phyloP scores from a whole-genome alignment of 2,329 filamentous ascomycete species.

The Fusarium kyushuense region DNA sequence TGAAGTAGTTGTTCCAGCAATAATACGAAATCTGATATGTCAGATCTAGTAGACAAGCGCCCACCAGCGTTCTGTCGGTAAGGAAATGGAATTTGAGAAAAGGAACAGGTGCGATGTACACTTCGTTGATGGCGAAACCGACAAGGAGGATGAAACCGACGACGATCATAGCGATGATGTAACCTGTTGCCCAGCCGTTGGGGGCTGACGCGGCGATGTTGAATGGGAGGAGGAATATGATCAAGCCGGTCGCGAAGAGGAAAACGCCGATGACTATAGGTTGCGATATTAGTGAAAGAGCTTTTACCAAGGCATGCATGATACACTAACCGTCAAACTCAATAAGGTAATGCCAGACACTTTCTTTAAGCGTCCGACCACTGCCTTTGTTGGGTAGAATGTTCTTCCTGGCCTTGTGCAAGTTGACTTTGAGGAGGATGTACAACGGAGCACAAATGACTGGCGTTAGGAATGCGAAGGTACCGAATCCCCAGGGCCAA shows the following conservation, averaged over 20 bases:
- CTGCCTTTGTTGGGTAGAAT: constrained; percentile 53
- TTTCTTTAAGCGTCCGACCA: constrained; percentile 61
- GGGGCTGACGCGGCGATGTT: constrained; percentile 63
- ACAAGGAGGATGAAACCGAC: constrained; percentile 70
- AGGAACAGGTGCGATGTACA: constrained; percentile 64
- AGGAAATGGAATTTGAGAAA: constrained; percentile 67
- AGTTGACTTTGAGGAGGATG: constrained; percentile 64
- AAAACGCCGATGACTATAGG: constrained; percentile 63
- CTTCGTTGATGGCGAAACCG: constrained; percentile 67
- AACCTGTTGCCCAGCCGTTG: constrained; percentile 63
- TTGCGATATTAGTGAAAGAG: accelerated
- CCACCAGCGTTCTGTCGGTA: constrained; percentile 63
- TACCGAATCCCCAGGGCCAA: constrained; percentile 64
- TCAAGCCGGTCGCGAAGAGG: constrained; percentile 67
- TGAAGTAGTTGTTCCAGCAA: constrained; percentile 66
- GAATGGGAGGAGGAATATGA: constrained; percentile 74
- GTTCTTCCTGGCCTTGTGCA: constrained; percentile 66
- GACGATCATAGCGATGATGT: constrained; percentile 71
- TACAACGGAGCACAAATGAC: constrained; percentile 65
- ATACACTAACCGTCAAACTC: constrained; percentile 65
- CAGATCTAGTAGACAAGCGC: constrained; percentile 59
- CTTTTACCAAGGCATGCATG: accelerated
- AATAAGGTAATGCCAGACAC: constrained; percentile 62
- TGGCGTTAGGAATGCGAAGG: constrained; percentile 71
- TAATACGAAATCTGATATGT: constrained; percentile 64